phyloP scores from a whole-genome alignment of 148 eudicot genomes.

The Rhododendron vialii region DNA sequence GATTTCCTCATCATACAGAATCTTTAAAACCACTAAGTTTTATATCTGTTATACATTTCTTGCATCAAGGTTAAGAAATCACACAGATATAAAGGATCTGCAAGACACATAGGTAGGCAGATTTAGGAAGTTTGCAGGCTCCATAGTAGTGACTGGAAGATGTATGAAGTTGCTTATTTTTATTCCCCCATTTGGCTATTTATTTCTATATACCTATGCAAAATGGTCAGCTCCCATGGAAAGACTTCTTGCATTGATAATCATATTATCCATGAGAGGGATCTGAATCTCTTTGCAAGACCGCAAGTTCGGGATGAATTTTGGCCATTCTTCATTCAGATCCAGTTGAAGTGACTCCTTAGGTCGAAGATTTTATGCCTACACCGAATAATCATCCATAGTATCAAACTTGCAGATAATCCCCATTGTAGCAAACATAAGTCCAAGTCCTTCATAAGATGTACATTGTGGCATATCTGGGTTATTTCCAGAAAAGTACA shows the following conservation, averaged over 20 bases:
- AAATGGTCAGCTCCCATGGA: background rate
- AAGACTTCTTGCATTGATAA: background rate
- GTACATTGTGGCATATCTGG: background rate
- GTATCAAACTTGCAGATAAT: background rate
- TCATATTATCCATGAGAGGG: background rate
- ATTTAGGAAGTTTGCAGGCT: background rate
- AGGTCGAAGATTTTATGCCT: background rate
- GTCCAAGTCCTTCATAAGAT: background rate
- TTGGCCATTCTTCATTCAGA: background rate
- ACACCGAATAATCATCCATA: background rate
- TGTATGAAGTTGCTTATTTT: background rate
- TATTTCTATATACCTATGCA: background rate
- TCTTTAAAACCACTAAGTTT: background rate
- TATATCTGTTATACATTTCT: background rate
- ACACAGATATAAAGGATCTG: background rate
- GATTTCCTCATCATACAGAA: background rate
- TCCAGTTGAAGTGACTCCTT: background rate
- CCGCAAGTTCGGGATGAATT: background rate
- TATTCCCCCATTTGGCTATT: background rate
- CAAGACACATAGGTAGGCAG: background rate
- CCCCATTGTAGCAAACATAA: background rate
- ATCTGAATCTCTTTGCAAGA: background rate
- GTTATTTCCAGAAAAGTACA: background rate
- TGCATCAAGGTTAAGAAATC: background rate
- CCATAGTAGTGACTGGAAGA: background rate